Evolutionary conservation across 495 filamentous ascomycete species (phyloP).

Genomic region (Amorphotheca resinae): DNA sequence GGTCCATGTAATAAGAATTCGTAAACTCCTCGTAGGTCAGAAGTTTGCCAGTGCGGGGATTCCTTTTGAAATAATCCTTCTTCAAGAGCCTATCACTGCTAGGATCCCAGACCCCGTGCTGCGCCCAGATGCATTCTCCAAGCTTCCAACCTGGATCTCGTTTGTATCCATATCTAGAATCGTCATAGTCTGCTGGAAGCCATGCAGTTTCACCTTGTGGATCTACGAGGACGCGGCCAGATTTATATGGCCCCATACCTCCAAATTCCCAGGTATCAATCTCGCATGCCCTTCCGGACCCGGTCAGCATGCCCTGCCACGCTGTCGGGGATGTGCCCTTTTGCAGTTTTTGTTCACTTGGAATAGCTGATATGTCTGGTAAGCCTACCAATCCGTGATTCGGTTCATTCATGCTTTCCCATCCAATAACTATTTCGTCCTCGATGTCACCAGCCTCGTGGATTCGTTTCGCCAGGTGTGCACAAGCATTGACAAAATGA

Average conservation of each 20-base stretch:
- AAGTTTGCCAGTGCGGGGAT: conserved; percentile 53
- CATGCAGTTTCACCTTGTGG: conserved; percentile 77
- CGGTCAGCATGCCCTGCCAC: conserved; percentile 86
- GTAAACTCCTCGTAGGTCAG: conserved; percentile 78
- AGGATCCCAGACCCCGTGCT: conserved; percentile 92
- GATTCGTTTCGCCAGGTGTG: conserved; percentile 70
- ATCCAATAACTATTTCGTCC: conserved; percentile 80
- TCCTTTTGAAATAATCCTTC: conserved; percentile 80
- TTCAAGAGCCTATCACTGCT: conserved; percentile 59
- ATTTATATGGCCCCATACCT: conserved; percentile 80
- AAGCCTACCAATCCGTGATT: conserved; percentile 82
- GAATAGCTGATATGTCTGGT: conserved; percentile 70
- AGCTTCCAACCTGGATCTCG: conserved; percentile 81
- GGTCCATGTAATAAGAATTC: conserved; percentile 76
- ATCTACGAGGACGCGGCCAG: conserved; percentile 70
- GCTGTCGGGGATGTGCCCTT: conserved; percentile 90
- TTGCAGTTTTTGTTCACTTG: conserved; percentile 78
- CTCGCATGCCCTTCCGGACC: conserved; percentile 80
- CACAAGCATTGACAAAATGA: conserved; percentile 70
- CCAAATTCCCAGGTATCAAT: conserved; percentile 89
- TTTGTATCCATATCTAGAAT: conserved; percentile 80
- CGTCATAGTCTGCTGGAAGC: conserved; percentile 70
- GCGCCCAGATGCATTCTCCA: conserved; percentile 91
- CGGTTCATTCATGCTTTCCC: conserved; percentile 93
- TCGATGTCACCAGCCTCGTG: conserved; percentile 85